These are phyloP conservation scores for Blastosporella zonata DNA, from an alignment of 1,284 basidiomycete genomes.

Conservation along the genomic window DNA sequence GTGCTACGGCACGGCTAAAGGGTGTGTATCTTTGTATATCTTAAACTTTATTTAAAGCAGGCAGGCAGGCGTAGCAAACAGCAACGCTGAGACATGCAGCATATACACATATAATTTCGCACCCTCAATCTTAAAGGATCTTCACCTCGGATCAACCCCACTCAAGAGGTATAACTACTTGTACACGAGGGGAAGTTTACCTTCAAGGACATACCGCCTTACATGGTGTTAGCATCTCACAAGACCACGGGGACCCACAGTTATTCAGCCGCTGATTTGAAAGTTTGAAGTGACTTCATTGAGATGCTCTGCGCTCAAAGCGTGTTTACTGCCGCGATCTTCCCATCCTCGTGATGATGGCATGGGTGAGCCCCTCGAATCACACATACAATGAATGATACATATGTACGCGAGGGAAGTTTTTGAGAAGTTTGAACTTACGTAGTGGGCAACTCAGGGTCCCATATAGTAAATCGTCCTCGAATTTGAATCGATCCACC, in stretches of 20 bases:
- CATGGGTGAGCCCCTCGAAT: not conserved
- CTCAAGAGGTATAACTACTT: too few species aligned
- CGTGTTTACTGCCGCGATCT: slow-evolving; percentile 7
- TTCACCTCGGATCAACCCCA: slow-evolving; percentile 17
- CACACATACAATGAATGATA: slow-evolving; percentile 2
- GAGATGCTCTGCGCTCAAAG: not conserved
- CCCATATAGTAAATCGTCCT: not conserved
- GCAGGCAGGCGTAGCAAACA: too few species aligned
- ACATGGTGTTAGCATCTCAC: too few species aligned
- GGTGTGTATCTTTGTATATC: too few species aligned
- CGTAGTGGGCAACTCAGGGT: not conserved
- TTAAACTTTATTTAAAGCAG: too few species aligned
- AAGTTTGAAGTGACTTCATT: not conserved
- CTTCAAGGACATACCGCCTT: too few species aligned
- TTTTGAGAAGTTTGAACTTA: not conserved
- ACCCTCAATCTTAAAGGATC: slow-evolving; percentile 4
- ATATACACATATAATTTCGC: not conserved
- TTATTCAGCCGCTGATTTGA: not conserved
- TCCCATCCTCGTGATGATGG: slow-evolving; percentile 6
- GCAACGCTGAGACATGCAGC: not conserved
- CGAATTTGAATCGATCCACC: not conserved
- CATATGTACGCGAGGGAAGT: slow-evolving; percentile 1
- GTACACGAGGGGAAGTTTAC: too few species aligned
- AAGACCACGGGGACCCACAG: too few species aligned
- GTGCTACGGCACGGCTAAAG: too few species aligned